Evolutionary conservation across 2,329 filamentous ascomycete species (phyloP), one percentile per base, ranked within the genome.

Genomic region (Coleophoma cylindrospora): DNA sequence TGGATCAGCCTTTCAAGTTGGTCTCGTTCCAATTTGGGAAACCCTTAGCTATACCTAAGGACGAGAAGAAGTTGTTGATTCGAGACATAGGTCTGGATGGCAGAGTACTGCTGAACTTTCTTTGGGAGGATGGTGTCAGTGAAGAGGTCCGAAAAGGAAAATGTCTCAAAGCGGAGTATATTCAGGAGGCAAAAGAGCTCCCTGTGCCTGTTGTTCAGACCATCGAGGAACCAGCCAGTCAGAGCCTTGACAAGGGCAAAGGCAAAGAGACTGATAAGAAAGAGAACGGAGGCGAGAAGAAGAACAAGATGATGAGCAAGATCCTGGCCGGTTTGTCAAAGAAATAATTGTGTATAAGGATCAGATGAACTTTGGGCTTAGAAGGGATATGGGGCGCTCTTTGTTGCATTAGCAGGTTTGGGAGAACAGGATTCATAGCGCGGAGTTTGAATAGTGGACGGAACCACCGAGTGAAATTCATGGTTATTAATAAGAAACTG

Each of bases 21-120:
- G 80, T 84, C 32, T 61, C 56, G 45, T 51, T 52, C 34, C 54
- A 63, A 40, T 62, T 58, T 40, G 61, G 60, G 3, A 19, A 33
- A 1, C 50, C 55, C 11, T 47, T 74, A n/a, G 63, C 66, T 10
- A 62, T 70, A 15, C 67, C 74, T 1, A 69, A 68, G 12, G 71
- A 71, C 43, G 67, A 68, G 8, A 65, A 68, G 34, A 76, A 76
- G 63, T 78, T 66, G 41, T 71, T 96, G n/a, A 87, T 96, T 50
- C 75, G 77, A 47, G 82, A 85, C 50, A 77, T 95, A 57, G 81
- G 84, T 13, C 79, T 96, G 54, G 77, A 76, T 3, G 83, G 84
- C 7, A 78, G 82, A 34, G 84, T 91, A 33, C 72, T 95, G 9
- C 72, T 96, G 40, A 92, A 86, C 52, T 79, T 95, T 53, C 70